These are phyloP conservation scores for Thymus mandschuricus DNA, from an alignment of 257 asterid species.

Conservation along the genomic window DNA sequence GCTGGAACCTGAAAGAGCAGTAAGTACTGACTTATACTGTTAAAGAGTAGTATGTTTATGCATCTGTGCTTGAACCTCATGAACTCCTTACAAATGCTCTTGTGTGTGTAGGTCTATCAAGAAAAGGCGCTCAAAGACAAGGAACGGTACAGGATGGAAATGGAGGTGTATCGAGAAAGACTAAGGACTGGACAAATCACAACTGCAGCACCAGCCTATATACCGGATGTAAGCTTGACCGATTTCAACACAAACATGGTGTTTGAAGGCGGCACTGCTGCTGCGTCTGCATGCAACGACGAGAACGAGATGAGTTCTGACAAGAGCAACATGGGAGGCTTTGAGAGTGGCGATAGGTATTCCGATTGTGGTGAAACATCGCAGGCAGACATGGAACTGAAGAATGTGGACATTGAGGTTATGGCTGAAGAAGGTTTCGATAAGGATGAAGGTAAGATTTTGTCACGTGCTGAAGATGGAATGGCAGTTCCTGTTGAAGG, in stretches of 20 bases:
- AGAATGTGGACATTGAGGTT: slow-evolving; percentile 37
- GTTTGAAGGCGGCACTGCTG: slow-evolving; percentile 36
- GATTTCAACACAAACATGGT: slow-evolving; percentile 35
- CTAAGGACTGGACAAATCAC: slow-evolving; percentile 42
- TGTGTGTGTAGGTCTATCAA: slow-evolving; percentile 60
- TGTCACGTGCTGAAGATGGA: slow-evolving; percentile 29
- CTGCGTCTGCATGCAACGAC: slow-evolving; percentile 23
- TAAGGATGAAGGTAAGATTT: slow-evolving; percentile 21
- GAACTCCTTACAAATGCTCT: too few species aligned
- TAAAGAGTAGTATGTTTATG: not conserved
- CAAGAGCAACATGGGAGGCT: slow-evolving; percentile 42
- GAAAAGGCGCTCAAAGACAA: slow-evolving; percentile 77
- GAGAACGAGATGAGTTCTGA: slow-evolving; percentile 37
- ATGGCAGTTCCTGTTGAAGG: slow-evolving; percentile 33
- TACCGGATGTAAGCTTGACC: slow-evolving; percentile 23
- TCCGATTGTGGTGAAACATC: slow-evolving; percentile 30
- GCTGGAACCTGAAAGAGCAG: slow-evolving; percentile 64
- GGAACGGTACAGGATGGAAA: slow-evolving; percentile 74
- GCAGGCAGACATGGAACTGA: slow-evolving; percentile 32
- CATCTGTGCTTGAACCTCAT: too few species aligned
- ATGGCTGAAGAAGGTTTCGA: slow-evolving; percentile 39
- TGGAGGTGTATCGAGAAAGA: slow-evolving; percentile 68
- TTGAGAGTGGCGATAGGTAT: slow-evolving; percentile 29
- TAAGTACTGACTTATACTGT: slow-evolving; percentile 35
- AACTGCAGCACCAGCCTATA: slow-evolving; percentile 32